phyloP scores from a whole-genome alignment of 139 green algal genomes.

The Tetraselmis striata region DNA sequence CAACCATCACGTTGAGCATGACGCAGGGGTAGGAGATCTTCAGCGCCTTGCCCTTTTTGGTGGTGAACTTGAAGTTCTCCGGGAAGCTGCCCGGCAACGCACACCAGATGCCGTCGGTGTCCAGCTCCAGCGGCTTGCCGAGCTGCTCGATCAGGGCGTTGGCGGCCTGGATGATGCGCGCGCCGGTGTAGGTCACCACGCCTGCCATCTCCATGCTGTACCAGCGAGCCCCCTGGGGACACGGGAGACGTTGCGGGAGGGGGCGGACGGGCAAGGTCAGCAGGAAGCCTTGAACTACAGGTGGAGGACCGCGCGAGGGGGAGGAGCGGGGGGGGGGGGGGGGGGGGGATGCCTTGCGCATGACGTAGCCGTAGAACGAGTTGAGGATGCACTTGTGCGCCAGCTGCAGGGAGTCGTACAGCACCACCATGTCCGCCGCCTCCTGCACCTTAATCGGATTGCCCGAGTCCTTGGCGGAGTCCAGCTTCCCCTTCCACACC shows the following conservation, averaged over 20 bases:
- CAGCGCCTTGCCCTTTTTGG: slow-evolving; percentile 57
- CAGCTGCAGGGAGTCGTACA: slow-evolving; percentile 93
- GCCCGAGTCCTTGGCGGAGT: slow-evolving; percentile 60
- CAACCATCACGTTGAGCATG: slow-evolving; percentile 96
- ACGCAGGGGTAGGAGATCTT: slow-evolving; percentile 89
- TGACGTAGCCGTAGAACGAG: slow-evolving; percentile 94
- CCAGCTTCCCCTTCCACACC: slow-evolving; percentile 79
- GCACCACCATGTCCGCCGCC: slow-evolving; percentile 80
- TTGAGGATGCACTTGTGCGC: slow-evolving; percentile 99
- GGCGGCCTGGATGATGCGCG: slow-evolving; percentile 90
- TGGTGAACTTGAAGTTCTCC: slow-evolving; percentile 87
- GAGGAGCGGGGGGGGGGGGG: no score
- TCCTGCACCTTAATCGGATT: slow-evolving; percentile 57
- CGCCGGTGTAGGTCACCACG: slow-evolving; percentile 93
- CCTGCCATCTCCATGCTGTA: slow-evolving; percentile 99
- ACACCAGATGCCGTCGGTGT: slow-evolving; percentile 99
- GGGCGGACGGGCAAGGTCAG: no score
- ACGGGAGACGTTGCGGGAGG: no score
- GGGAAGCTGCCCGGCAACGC: slow-evolving; percentile 85
- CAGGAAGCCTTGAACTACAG: no score
- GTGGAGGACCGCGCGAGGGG: no score
- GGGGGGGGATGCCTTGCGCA: no score
- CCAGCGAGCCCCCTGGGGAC: slow-evolving; percentile 75
- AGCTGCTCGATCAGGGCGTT: slow-evolving; percentile 64
- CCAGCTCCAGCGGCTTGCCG: slow-evolving; percentile 89